Base-by-base conservation (phyloP, 306 rosid genomes). In the Begonia peltatifolia region DNA sequence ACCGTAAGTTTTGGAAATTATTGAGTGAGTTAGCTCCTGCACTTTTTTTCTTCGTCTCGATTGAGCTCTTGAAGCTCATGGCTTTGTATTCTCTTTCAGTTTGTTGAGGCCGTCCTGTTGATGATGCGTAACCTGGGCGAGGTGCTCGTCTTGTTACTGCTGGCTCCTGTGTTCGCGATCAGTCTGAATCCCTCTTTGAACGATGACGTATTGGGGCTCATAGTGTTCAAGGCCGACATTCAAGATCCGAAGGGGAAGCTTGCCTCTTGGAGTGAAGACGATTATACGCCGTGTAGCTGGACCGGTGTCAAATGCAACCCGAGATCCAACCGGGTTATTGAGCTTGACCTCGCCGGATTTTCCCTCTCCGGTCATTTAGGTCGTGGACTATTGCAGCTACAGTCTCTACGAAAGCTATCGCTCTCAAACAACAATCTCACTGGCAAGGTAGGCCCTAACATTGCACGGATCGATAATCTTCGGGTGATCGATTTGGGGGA, bases 211-310 rank as follows among this genome's bases (percentile, higher is more conserved):
- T 36, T 81, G 70, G 99, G 99, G 4, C 58, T 90, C 76, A 81
- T 90, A 62, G 88, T 86, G 7, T 90, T 90, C 58, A 90, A 90
- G 62, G 99, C 94, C 38, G 99, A 92, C 14, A 55, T 90, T 50
- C 59, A 66, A 17, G 99, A 90, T 64, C 99, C 93, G 2, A 59
- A 76, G 38, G 66, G 49, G 14, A 81, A 73, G 50, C 87, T 90
- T 1, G 10, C 54, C 1, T 73, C 85, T 0, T 90, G 99, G 99
- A 86, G 71, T 52, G 99, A 83, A 51, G 99, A 90, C 7, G 94
- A 83, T 52, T 50, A 57, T 30, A 81, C 13, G 18, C 82, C 99
- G 55, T 90, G 95, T 62, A 65, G 61, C 10, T 90, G 95, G 95
- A 65, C 47, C 17, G 99, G 94, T 44, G 88, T 90, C 47, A 73